phyloP scores from a whole-genome alignment of 805 yeast species.

The Ogataea degrootiae region DNA sequence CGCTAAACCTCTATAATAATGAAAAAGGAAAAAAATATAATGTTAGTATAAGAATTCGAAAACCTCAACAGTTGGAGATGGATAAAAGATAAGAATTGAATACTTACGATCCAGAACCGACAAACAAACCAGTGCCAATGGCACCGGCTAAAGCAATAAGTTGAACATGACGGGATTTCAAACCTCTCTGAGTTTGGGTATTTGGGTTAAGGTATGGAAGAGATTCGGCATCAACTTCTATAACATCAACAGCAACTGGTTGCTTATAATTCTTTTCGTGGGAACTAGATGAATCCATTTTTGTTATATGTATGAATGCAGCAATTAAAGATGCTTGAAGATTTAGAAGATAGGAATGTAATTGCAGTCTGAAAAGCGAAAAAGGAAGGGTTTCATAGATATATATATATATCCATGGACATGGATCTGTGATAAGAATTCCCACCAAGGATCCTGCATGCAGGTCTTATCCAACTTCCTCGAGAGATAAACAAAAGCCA shows the following conservation, averaged over 20 bases:
- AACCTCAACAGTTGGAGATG: background rate
- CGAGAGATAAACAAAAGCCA: too few relatives aligned
- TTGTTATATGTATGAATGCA: background rate
- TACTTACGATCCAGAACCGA: conserved; percentile 37
- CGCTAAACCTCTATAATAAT: conserved; percentile 15
- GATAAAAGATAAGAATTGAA: conserved; percentile 6
- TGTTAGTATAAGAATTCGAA: background rate
- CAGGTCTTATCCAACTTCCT: too few relatives aligned
- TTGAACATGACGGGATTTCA: conserved; percentile 46
- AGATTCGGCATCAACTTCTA: conserved; percentile 4
- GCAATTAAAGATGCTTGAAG: background rate
- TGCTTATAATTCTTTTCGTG: background rate
- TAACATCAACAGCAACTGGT: background rate
- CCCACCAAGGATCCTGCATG: too few relatives aligned
- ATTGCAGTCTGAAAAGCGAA: too few relatives aligned
- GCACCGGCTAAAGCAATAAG: conserved; percentile 70
- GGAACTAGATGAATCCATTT: conserved; percentile 1
- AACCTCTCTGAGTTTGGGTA: conserved; percentile 32
- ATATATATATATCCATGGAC: too few relatives aligned
- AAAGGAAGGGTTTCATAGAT: too few relatives aligned
- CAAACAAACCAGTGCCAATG: conserved; percentile 57
- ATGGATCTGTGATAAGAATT: too few relatives aligned
- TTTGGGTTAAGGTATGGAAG: background rate
- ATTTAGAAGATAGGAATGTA: too few relatives aligned
- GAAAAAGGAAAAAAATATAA: background rate